These are phyloP conservation scores for Chrysosporium keratinophilum DNA, from an alignment of 2,329 filamentous ascomycete species.

Conservation along the genomic window DNA sequence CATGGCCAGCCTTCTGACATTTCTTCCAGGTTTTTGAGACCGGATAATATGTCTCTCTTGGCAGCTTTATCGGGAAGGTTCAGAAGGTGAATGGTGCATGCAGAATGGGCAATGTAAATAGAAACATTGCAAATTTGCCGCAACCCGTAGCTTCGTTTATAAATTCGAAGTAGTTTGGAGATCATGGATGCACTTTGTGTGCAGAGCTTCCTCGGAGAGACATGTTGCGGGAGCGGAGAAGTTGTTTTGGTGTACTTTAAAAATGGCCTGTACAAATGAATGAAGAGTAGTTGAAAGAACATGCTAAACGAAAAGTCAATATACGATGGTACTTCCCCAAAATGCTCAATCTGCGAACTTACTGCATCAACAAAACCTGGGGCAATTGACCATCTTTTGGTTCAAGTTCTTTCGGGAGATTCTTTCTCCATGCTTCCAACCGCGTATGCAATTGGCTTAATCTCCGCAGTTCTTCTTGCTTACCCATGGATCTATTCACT, in stretches of 20 bases:
- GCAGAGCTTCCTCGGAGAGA: conserved; percentile 83
- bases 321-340: background rate
- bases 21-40: conserved; percentile 83
- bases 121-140: conserved; percentile 93
- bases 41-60: conserved; percentile 77
- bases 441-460: conserved; percentile 83
- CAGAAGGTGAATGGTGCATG: conserved; percentile 86
- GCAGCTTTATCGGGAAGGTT: conserved; percentile 90
- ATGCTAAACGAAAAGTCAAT: conserved; percentile 52
- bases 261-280: conserved; percentile 91
- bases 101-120: conserved; percentile 89
- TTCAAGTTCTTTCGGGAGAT: conserved; percentile 76
- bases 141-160: conserved; percentile 83
- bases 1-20: conserved; percentile 93
- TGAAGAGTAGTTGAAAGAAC: conserved; percentile 93
- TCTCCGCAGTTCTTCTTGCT: conserved; percentile 78
- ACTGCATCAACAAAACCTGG: conserved; percentile 78
- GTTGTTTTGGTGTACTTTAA: conserved; percentile 74
- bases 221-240: conserved; percentile 73
- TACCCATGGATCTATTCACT: conserved; percentile 54
- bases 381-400: conserved; percentile 81
- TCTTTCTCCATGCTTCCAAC: conserved; percentile 78
- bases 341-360: conserved; percentile 39
- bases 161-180: conserved; percentile 86
- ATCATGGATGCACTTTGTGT: conserved; percentile 81